Base-by-base conservation (phyloP, 176 grass and related monocot species). In the Zoysia pacifica region DNA sequence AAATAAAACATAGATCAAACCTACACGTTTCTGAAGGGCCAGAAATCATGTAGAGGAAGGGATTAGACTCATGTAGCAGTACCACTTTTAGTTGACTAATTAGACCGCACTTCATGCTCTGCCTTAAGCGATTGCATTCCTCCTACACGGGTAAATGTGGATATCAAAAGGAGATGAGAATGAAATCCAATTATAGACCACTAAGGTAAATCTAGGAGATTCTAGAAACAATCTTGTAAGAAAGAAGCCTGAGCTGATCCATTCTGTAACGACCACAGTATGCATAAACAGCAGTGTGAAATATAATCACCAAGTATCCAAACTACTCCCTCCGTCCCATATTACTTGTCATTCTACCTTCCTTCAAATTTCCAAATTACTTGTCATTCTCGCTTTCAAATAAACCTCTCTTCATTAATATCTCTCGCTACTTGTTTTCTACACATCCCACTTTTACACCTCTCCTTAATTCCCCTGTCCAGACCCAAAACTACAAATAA, bases 71-170 rank as follows among this genome's bases (percentile, higher is more conserved):
- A 83, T 78, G 75, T 48, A 87, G 81, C 72, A 16, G 81, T 93
- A 99, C 96, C 96, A 99, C 92, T 91, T 91, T 99, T 81, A 99
- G 77, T 79, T 88, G 84, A 48, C 75, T 87, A 75, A 95, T 91
- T 76, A 89, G 69, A 72, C 74, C 88, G 79, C 70, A 91, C 89
- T 90, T 95, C 71, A 99, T 91, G 88, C 88, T 99, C 82, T 99
- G 96, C 74, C 90, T 84, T 80, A 99, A 86, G 69, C 86, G 90
- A 41, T 75, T 95, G 82, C 96, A 99, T 71, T 99, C 96, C 84
- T 99, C 96, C 96, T 99, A 77, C 50, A 89, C 51, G 87, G 80
- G 72, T 44, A 88, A 81, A 83, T 51, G 67, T 41, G 36, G 69
- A 76, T 42, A 81, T 84, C 60, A 75, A 89, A 75, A 59, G 11